Evolutionary conservation across 2,329 filamentous ascomycete species (phyloP).

Genomic region (Colletotrichum eleusines): DNA sequence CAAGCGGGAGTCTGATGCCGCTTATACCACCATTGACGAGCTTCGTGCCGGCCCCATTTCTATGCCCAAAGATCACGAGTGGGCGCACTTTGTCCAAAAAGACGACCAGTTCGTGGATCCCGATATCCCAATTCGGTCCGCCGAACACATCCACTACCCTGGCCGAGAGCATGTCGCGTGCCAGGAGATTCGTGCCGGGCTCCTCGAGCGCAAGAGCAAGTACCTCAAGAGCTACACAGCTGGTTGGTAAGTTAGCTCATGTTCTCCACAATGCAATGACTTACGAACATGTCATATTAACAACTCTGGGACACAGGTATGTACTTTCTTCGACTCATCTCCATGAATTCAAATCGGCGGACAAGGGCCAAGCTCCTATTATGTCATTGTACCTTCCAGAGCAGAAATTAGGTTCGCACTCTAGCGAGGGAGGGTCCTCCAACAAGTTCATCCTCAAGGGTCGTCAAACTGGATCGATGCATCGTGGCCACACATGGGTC

Average conservation of each 20-base stretch:
- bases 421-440: conserved; percentile 82
- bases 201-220: conserved; percentile 98
- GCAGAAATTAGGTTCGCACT: conserved; percentile 95
- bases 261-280: neutral
- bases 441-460: conserved; percentile 99
- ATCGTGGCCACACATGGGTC: conserved; percentile 82
- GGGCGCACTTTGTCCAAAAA: conserved; percentile 82
- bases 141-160: conserved; percentile 90
- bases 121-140: conserved; percentile 78
- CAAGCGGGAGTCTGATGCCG: conserved; percentile 89
- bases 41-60: conserved; percentile 86
- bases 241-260: conserved; percentile 77
- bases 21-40: conserved; percentile 81
- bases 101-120: conserved; percentile 92
- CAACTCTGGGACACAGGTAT: conserved; percentile 70
- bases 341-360: conserved; percentile 98
- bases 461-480: conserved; percentile 91
- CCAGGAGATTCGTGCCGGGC: conserved; percentile 87
- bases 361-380: conserved; percentile 89
- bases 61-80: conserved; percentile 96
- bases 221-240: conserved; percentile 98
- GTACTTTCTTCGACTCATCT: conserved; percentile 96
- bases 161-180: conserved; percentile 86
- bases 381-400: conserved; percentile 97
- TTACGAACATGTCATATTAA: conserved; percentile 42